Evolutionary conservation across 805 yeast species (phyloP).

Genomic region (Spathaspora passalidarum): DNA sequence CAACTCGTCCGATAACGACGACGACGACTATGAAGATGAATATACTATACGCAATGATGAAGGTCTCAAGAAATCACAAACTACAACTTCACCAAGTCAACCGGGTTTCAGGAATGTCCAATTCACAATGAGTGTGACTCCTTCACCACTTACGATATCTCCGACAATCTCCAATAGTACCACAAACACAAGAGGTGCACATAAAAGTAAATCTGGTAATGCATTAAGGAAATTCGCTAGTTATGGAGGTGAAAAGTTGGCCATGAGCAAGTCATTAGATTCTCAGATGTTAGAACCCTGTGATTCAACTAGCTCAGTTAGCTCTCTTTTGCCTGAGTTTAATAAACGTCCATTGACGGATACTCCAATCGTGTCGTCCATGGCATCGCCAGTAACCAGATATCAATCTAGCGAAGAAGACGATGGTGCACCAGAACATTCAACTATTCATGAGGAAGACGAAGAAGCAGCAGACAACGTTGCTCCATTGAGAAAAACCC

Average conservation of each 20-base stretch:
- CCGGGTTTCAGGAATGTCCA: neutral
- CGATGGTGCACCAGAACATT: slow-evolving; percentile 13
- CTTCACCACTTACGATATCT: slow-evolving; percentile 8
- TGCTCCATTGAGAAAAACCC: slow-evolving; percentile 13
- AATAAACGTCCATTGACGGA: slow-evolving; percentile 72
- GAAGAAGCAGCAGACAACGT: slow-evolving; percentile 9
- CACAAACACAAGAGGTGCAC: neutral
- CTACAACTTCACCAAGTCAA: neutral
- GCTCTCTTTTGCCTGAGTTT: slow-evolving; percentile 48
- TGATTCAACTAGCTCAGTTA: slow-evolving; percentile 9
- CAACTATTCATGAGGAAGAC: slow-evolving; percentile 8
- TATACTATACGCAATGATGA: neutral
- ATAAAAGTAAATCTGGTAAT: neutral
- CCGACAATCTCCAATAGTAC: slow-evolving; percentile 4
- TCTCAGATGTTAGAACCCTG: slow-evolving; percentile 12
- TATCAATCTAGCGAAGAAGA: slow-evolving; percentile 31
- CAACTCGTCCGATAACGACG: slow-evolving; percentile 6
- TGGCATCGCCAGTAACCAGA: slow-evolving; percentile 49
- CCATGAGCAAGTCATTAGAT: slow-evolving; percentile 13
- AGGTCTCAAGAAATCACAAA: neutral
- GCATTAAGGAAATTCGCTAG: neutral
- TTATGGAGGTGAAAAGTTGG: slow-evolving; percentile 10
- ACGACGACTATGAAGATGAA: slow-evolving; percentile 9
- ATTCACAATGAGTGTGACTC: slow-evolving; percentile 5
- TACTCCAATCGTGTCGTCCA: slow-evolving; percentile 62